Evolutionary conservation across 169 alveolate species (phyloP).

Genomic region (Eimeria acervulina): DNA sequence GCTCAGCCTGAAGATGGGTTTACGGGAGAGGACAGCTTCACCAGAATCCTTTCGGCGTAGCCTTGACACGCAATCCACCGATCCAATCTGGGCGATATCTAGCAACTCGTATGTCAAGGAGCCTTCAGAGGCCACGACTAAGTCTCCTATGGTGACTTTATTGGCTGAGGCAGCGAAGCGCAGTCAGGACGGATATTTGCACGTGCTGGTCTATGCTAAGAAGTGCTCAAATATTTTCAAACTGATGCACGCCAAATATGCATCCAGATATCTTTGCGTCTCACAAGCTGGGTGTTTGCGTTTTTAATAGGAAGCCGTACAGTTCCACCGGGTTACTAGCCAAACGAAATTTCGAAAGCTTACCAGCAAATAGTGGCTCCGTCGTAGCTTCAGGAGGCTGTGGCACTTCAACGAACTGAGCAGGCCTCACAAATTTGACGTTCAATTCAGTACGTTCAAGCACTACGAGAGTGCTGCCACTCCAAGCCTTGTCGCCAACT

Average conservation of each 20-base stretch:
- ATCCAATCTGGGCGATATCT: constrained; percentile 26
- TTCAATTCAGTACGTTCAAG: neutral
- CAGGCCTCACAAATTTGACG: constrained; percentile 30
- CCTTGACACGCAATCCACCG: constrained; percentile 61
- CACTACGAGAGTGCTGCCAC: constrained; percentile 15
- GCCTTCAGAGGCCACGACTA: constrained; percentile 13
- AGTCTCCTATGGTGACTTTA: constrained; percentile 40
- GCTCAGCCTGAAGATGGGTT: constrained; percentile 46
- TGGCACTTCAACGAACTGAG: neutral
- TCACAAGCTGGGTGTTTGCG: neutral
- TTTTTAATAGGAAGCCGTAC: neutral
- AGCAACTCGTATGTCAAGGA: constrained; percentile 18
- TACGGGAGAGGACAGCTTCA: neutral
- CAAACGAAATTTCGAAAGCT: neutral
- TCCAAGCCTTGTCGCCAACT: constrained; percentile 54
- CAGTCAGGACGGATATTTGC: neutral
- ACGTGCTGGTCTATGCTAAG: too few species aligned
- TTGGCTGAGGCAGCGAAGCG: neutral
- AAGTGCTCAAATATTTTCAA: neutral
- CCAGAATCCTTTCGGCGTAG: constrained; percentile 61
- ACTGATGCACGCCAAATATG: too few species aligned
- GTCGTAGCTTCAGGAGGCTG: constrained; percentile 43
- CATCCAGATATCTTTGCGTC: neutral
- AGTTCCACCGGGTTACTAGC: neutral
- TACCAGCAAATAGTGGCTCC: constrained; percentile 46